Base-by-base conservation (phyloP, 371 early-diverging fungal species). In the Blakeslea trispora region DNA sequence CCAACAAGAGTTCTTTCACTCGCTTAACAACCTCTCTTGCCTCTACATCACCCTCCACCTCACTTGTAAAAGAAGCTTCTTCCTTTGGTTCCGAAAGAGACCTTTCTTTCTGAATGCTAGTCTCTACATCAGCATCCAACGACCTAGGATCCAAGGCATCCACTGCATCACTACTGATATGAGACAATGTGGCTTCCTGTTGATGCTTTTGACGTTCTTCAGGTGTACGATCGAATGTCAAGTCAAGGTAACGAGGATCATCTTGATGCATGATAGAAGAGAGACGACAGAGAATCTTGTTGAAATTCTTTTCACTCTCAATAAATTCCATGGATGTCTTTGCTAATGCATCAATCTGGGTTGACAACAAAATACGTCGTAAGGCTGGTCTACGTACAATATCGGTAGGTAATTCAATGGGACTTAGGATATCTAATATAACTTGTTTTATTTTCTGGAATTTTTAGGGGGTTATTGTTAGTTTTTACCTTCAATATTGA, bases 401-500 rank as follows among this genome's bases (percentile, higher is more conserved):
- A 40, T 81, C 81, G 1, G 75, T 72, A n/a, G 79, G 75, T n/a
- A 66, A 50, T 52, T 81, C 81, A 32, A 78, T 75, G 17, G 79
- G 79, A 46, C 74, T 73, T 22, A 78, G 55, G 37, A 81, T 81
- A 44, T 78, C 81, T 81, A 52, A 9, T 18, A 43, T n/a, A n/a
- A n/a, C n/a, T n/a, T n/a, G n/a, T n/a, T n/a, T n/a, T n/a, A n/a
- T n/a, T n/a, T n/a, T n/a, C n/a, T n/a, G n/a, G n/a, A n/a, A n/a
- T n/a, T n/a, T n/a, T n/a, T n/a, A n/a, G n/a, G n/a, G n/a, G n/a
- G n/a, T n/a, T n/a, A n/a, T n/a, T n/a, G n/a, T n/a, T n/a, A n/a
- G n/a, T n/a, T n/a, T 0, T 45, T 64, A 74, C 81, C 81, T 71
- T 81, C 81, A 62, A 81, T 75, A 22, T 81, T 78, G 47, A 81